Evolutionary conservation across 2,329 filamentous ascomycete species (phyloP).

Genomic region (Stromatinia cepivora): DNA sequence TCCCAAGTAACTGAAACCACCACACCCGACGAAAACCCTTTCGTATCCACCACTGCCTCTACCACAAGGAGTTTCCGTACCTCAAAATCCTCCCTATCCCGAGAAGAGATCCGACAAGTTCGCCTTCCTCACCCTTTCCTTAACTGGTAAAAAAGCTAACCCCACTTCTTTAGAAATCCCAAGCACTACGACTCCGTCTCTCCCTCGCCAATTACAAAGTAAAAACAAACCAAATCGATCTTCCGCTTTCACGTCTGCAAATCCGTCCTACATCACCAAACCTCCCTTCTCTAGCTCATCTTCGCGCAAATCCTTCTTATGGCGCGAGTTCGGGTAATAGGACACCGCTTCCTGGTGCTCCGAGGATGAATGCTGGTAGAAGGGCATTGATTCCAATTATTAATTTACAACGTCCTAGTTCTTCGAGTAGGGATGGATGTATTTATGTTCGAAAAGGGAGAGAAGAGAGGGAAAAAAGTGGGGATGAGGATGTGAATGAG

Average conservation of each 20-base stretch:
- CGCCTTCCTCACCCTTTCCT: neutral
- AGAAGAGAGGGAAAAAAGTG: neutral
- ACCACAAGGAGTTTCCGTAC: neutral
- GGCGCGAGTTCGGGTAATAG: neutral
- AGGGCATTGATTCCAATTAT: neutral
- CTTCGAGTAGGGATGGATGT: neutral
- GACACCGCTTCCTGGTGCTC: constrained; percentile 16
- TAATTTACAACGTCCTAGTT: constrained; percentile 5
- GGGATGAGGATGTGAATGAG: neutral
- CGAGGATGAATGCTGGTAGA: neutral
- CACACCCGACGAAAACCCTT: neutral
- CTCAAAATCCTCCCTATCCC: constrained; percentile 1
- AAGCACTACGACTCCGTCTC: constrained; percentile 67
- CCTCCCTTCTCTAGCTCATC: constrained; percentile 27
- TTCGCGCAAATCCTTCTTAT: neutral
- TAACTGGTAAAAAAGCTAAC: neutral
- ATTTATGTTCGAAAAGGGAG: neutral
- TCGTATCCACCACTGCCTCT: neutral
- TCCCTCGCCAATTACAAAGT: constrained; percentile 74
- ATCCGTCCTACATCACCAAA: constrained; percentile 38
- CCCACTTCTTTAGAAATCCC: constrained; percentile 53
- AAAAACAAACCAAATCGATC: constrained; percentile 66
- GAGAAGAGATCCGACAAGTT: constrained; percentile 19
- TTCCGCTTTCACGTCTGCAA: constrained; percentile 63
- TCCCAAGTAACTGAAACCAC: neutral